Conservation (phyloP, 805 yeast genomes). For the Komagataella kurtzmanii region DNA sequence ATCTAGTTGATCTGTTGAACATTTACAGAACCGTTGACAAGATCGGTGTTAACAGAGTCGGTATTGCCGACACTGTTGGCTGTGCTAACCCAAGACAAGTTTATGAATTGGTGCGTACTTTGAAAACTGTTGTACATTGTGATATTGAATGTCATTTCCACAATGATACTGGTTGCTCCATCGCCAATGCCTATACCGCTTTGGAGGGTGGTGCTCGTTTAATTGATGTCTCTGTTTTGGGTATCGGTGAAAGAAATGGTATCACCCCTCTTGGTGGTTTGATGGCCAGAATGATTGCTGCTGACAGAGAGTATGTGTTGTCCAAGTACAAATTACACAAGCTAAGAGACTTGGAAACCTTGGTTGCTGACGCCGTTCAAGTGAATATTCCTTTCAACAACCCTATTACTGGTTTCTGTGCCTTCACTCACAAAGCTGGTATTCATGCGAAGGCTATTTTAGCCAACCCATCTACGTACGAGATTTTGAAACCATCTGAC, state of each 20-base stretch:
- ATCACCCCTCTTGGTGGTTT: conserved; percentile 95
- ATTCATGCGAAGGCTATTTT: conserved; percentile 97
- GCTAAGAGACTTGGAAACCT: conserved; percentile 87
- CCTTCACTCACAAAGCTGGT: conserved; percentile 98
- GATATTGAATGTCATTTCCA: conserved; percentile 99
- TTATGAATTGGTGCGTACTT: conserved; percentile 88
- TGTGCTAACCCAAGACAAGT: conserved; percentile 99
- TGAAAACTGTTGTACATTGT: conserved; percentile 86
- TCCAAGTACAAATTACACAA: conserved; percentile 92
- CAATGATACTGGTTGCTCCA: conserved; percentile 98
- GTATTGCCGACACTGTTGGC: conserved; percentile 98
- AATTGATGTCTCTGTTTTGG: conserved; percentile 90
- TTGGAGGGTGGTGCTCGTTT: conserved; percentile 94
- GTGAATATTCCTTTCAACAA: conserved; percentile 96
- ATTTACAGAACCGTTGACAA: conserved; percentile 94
- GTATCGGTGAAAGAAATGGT: conserved; percentile 98
- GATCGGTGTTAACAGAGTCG: conserved; percentile 96
- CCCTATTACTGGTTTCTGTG: conserved; percentile 99
- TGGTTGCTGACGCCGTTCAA: conserved; percentile 95
- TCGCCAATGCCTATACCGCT: conserved; percentile 97
- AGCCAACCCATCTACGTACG: conserved; percentile 98
- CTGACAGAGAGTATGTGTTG: conserved; percentile 91
- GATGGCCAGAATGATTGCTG: conserved; percentile 99
- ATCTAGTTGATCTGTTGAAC: conserved; percentile 86
- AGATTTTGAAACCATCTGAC: conserved; percentile 87